A percentile compares a stretch with the other conserved stretches of the same genome.
These are phyloP conservation scores for Fibroporia radiculosa DNA, from an alignment of 768 basidiomycete genomes.

Conservation along the genomic window DNA sequence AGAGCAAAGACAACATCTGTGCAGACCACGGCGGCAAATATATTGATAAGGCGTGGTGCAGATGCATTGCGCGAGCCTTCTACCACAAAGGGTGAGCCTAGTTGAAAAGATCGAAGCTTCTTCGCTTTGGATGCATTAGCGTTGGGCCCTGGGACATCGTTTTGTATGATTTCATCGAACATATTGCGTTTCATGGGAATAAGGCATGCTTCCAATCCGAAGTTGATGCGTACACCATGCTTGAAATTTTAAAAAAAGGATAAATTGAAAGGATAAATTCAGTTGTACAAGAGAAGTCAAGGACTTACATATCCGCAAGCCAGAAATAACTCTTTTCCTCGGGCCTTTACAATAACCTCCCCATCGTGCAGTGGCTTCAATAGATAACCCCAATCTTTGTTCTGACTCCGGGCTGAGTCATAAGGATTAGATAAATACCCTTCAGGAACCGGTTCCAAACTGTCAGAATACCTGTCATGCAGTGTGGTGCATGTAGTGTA, in stretches of 20 bases:
- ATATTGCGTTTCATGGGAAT: not conserved
- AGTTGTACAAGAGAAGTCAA: not conserved
- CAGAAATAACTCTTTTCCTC: constrained; percentile 1
- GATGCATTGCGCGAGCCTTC: not conserved
- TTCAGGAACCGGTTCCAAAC: not conserved
- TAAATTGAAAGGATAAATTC: not conserved
- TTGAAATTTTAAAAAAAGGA: too few relatives aligned
- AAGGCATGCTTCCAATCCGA: not conserved
- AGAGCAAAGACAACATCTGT: not conserved
- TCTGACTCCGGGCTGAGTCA: not conserved
- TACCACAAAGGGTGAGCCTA: not conserved
- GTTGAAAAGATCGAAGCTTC: not conserved
- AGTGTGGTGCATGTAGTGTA: not conserved
- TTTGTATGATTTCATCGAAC: not conserved
- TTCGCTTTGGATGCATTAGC: not conserved
- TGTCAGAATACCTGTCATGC: not conserved
- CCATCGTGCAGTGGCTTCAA: not conserved
- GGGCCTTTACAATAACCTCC: not conserved
- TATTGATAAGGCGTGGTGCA: not conserved
- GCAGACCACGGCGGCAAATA: constrained; percentile 1
- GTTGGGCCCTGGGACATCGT: not conserved
- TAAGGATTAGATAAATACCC: not conserved
- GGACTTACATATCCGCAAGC: not conserved
- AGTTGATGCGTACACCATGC: not conserved
- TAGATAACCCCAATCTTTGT: not conserved